phyloP scores from a whole-genome alignment of 2,329 filamentous ascomycete species.

The Pseudogymnoascus sp. region DNA sequence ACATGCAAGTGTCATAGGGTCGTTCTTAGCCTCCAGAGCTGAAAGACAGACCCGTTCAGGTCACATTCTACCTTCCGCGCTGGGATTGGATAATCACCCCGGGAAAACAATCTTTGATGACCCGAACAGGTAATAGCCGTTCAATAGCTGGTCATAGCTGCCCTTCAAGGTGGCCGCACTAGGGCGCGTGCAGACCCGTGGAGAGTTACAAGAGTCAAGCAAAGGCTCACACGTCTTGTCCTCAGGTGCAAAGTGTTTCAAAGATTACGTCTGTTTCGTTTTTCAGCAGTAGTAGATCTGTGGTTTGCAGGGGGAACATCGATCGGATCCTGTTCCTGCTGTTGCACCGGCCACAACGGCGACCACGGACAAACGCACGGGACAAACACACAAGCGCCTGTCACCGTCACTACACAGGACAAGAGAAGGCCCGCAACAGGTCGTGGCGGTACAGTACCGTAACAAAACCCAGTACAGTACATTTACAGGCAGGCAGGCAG shows the following conservation, averaged over 20 bases:
- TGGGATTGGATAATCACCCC: slow-evolving; percentile 2
- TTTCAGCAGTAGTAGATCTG: background rate
- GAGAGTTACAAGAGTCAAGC: background rate
- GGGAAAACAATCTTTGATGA: background rate
- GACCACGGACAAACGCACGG: background rate
- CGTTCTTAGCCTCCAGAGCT: background rate
- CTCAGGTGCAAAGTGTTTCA: slow-evolving; percentile 4
- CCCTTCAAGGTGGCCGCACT: slow-evolving; percentile 3
- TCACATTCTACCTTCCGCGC: slow-evolving; percentile 1
- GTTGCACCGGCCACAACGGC: background rate
- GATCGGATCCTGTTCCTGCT: slow-evolving; percentile 1
- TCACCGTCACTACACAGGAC: background rate
- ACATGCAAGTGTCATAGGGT: slow-evolving; percentile 3
- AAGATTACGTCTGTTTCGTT: background rate
- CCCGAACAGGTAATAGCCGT: background rate
- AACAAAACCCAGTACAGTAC: background rate
- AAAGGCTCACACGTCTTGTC: slow-evolving; percentile 6
- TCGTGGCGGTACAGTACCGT: background rate
- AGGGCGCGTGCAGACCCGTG: background rate
- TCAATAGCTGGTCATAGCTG: slow-evolving; percentile 5
- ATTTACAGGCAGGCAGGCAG: too few relatives aligned
- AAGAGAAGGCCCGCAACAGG: background rate
- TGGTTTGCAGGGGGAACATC: background rate
- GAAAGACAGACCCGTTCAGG: background rate
- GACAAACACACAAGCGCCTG: background rate